Evolutionary conservation across 2,329 filamentous ascomycete genomes (phyloP).

Genomic region (Cyphellophora europaea): DNA sequence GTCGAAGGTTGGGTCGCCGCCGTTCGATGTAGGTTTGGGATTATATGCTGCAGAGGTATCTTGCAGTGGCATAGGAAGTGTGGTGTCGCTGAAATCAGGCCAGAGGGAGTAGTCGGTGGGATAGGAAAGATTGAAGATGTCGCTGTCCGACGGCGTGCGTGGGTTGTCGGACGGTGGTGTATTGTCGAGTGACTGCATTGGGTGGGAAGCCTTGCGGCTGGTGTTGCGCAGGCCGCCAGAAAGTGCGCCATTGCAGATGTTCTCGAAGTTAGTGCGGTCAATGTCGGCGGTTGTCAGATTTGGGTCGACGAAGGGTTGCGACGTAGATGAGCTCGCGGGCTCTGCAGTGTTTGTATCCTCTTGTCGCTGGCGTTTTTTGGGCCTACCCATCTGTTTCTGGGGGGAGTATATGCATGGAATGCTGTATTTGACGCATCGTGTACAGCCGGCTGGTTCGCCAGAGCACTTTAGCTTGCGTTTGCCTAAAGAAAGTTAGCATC

Average conservation of each 20-base stretch:
- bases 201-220: neutral
- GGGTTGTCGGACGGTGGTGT: conserved; percentile 8
- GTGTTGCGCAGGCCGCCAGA: conserved; percentile 6
- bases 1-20: conserved; percentile 1
- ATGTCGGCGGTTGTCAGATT: conserved; percentile 7
- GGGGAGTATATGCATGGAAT: conserved; percentile 35
- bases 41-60: conserved; percentile 9
- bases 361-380: conserved; percentile 31
- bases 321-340: conserved; percentile 1
- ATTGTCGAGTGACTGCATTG: neutral
- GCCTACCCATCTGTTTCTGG: conserved; percentile 40
- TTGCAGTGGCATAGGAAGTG: conserved; percentile 13
- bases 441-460: conserved; percentile 32
- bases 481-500: too few species aligned
- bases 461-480: conserved; percentile 41
- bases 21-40: neutral
- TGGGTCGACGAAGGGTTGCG: conserved; percentile 7
- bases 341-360: conserved; percentile 9
- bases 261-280: conserved; percentile 15
- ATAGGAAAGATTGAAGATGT: conserved; percentile 16
- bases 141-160: conserved; percentile 9
- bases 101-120: conserved; percentile 25
- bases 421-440: conserved; percentile 31
- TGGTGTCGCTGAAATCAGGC: conserved; percentile 31
- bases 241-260: conserved; percentile 14